A percentile compares a stretch with the other conserved stretches of the same genome.
phyloP scores from a whole-genome alignment of 768 basidiomycete genomes.

The Daedalea quercina region DNA sequence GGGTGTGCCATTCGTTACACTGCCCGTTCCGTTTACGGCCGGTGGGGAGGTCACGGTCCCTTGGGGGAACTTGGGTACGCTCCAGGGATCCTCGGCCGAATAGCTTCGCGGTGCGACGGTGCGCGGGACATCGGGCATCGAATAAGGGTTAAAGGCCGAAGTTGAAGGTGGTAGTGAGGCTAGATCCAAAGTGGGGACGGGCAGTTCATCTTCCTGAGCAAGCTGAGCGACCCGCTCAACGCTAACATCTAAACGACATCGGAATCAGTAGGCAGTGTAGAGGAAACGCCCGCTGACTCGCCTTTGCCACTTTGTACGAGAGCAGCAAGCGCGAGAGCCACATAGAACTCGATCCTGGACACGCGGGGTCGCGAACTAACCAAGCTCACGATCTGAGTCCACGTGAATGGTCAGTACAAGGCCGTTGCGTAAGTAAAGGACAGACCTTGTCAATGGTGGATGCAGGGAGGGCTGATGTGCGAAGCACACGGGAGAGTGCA shows the following conservation, averaged over 20 bases:
- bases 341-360: constrained; percentile 87
- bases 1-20: constrained; percentile 37
- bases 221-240: constrained; percentile 76
- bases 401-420: neutral
- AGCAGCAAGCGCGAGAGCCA: constrained; percentile 82
- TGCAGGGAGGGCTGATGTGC: constrained; percentile 74
- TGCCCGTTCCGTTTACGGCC: constrained; percentile 6
- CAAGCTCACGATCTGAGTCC: constrained; percentile 75
- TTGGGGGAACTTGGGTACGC: constrained; percentile 14
- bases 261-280: neutral
- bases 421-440: too few species aligned
- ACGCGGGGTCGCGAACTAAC: constrained; percentile 78
- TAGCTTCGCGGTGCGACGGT: constrained; percentile 40
- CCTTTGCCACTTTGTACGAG: constrained; percentile 81
- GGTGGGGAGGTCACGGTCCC: constrained; percentile 11
- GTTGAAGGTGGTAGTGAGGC: constrained; percentile 45
- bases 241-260: constrained; percentile 50
- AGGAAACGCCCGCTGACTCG: constrained; percentile 20
- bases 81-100: constrained; percentile 60
- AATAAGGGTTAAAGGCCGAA: constrained; percentile 36
- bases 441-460: constrained; percentile 75
- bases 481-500: constrained; percentile 72
- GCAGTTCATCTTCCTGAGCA: constrained; percentile 72
- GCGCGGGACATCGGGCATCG: constrained; percentile 27
- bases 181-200: constrained; percentile 66